Percentiles rank a stretch among this genome's conserved stretches.
phyloP scores from a whole-genome alignment of 2,329 filamentous ascomycete genomes.

The Penicillium corylophilum region DNA sequence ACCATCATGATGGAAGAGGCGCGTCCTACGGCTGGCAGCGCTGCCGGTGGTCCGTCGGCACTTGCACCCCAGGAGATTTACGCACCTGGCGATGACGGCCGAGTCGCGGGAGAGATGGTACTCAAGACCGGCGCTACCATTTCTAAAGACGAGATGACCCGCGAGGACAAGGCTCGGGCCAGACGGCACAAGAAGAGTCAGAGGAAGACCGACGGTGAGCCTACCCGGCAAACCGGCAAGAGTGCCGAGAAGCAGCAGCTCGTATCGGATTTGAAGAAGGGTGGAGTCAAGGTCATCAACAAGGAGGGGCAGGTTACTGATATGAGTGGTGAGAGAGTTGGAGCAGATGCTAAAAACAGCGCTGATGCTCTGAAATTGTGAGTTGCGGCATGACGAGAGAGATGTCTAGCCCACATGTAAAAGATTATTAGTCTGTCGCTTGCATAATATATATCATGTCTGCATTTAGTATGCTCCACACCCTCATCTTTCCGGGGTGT shows the following conservation, averaged over 20 bases:
- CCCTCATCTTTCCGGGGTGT: neutral
- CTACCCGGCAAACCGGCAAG: constrained; percentile 46
- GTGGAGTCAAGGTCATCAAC: constrained; percentile 87
- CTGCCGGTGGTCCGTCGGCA: constrained; percentile 59
- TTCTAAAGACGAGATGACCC: constrained; percentile 78
- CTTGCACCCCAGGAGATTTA: constrained; percentile 95
- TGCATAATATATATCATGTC: constrained; percentile 8
- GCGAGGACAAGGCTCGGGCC: constrained; percentile 77
- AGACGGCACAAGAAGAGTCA: constrained; percentile 80
- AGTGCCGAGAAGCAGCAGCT: constrained; percentile 53
- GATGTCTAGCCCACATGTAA: neutral
- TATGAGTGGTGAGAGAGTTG: constrained; percentile 76
- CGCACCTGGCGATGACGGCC: constrained; percentile 67
- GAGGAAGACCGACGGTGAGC: constrained; percentile 59
- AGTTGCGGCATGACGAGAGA: neutral
- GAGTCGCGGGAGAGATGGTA: constrained; percentile 68
- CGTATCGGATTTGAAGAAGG: constrained; percentile 71
- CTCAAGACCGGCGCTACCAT: constrained; percentile 75
- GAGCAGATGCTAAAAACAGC: constrained; percentile 22
- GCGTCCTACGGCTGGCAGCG: constrained; percentile 75
- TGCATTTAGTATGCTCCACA: neutral
- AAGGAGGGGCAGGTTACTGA: constrained; percentile 83
- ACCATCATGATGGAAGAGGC: constrained; percentile 94
- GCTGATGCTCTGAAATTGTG: constrained; percentile 39
- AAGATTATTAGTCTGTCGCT: constrained; percentile 1